Conservation (phyloP, 116 monocot species). For the Iris pallida region DNA sequence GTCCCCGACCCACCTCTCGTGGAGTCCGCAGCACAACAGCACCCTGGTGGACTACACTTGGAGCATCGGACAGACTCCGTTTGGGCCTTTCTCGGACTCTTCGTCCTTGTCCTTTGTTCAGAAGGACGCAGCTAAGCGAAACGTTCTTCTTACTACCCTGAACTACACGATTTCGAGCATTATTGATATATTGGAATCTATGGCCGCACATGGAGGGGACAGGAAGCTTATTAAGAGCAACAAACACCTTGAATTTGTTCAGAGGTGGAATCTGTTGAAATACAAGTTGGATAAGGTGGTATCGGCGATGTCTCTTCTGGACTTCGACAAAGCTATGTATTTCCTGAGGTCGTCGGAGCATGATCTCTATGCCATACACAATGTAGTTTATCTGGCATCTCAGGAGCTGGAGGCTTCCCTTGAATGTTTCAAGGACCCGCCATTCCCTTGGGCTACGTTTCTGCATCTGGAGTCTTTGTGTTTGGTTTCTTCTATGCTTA, state of each 20-base stretch:
- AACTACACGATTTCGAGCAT: constrained; percentile 71
- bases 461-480: constrained; percentile 42
- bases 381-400: constrained; percentile 63
- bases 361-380: constrained; percentile 81
- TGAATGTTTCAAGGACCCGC: constrained; percentile 90
- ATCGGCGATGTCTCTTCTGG: constrained; percentile 79
- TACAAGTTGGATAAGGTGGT: constrained; percentile 78
- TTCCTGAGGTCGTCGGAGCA: constrained; percentile 79
- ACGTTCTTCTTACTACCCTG: constrained; percentile 65
- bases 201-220: constrained; percentile 79
- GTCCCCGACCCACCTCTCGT: constrained; percentile 76
- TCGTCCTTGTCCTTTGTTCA: constrained; percentile 80
- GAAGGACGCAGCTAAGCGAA: constrained; percentile 82
- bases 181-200: constrained; percentile 53
- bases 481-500: constrained; percentile 68
- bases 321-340: constrained; percentile 73
- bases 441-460: constrained; percentile 76
- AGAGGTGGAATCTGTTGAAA: constrained; percentile 86
- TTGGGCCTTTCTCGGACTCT: constrained; percentile 79
- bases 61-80: constrained; percentile 90
- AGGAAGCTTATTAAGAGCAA: constrained; percentile 61
- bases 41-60: constrained; percentile 87
- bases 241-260: constrained; percentile 63
- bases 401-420: constrained; percentile 86
- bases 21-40: constrained; percentile 75